These are phyloP conservation scores for Aspergillus chevalieri DNA, from an alignment of 2,329 filamentous ascomycete species.

Conservation along the genomic window DNA sequence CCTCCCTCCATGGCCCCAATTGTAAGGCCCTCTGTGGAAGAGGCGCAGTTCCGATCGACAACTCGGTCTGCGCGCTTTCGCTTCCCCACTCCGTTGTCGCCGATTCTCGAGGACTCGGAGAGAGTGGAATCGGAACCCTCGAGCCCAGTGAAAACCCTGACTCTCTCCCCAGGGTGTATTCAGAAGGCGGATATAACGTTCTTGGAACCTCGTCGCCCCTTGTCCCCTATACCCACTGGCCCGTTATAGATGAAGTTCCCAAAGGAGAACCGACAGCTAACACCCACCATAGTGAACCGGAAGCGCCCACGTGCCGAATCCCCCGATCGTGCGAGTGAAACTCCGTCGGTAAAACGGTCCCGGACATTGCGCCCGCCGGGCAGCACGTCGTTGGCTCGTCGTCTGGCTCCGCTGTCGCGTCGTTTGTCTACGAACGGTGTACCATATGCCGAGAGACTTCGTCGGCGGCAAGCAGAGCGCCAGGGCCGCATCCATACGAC, in stretches of 20 bases:
- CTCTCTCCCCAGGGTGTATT: background rate
- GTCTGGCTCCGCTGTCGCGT: constrained; percentile 13
- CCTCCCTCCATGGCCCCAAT: background rate
- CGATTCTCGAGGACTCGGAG: constrained; percentile 10
- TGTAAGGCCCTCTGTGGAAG: background rate
- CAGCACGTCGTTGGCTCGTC: constrained; percentile 15
- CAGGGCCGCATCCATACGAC: constrained; percentile 29
- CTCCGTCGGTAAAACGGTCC: constrained; percentile 15
- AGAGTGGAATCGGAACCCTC: background rate
- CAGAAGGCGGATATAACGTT: background rate
- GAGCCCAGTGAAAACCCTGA: background rate
- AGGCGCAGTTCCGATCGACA: background rate
- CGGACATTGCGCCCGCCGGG: constrained; percentile 17
- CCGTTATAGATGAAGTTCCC: background rate
- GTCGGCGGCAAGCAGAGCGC: constrained; percentile 23
- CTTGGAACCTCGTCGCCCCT: background rate
- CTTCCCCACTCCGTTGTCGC: background rate
- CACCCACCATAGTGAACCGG: constrained; percentile 11
- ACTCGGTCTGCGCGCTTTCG: background rate
- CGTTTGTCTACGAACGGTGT: constrained; percentile 11
- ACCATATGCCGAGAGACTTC: constrained; percentile 25
- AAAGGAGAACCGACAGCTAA: constrained; percentile 9
- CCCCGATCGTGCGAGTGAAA: constrained; percentile 9
- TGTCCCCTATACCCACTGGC: background rate
- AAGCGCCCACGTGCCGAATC: constrained; percentile 12